Evolutionary conservation across 2,329 filamentous ascomycete species (phyloP).

Genomic region (Stagonosporopsis cucurbitacearum): DNA sequence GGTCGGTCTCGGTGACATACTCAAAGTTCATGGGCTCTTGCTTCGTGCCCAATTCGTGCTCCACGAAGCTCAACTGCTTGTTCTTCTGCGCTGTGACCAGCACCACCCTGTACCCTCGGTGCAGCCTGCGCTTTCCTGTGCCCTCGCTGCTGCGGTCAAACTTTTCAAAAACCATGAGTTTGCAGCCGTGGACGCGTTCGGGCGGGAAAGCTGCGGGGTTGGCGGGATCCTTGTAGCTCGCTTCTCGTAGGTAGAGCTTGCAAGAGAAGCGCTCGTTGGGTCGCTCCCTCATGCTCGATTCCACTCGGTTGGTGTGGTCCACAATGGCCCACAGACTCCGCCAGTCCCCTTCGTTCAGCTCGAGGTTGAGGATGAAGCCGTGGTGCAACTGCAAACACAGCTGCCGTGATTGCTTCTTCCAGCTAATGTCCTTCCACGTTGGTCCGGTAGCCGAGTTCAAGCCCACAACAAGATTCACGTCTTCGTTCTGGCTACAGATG

Average conservation of each 20-base stretch:
- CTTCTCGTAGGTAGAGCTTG: conserved; percentile 71
- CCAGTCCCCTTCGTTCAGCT: conserved; percentile 79
- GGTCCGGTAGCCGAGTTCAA: conserved; percentile 70
- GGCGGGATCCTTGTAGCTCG: conserved; percentile 82
- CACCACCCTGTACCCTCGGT: conserved; percentile 79
- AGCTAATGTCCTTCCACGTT: conserved; percentile 82
- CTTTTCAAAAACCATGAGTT: conserved; percentile 77
- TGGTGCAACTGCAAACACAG: conserved; percentile 75
- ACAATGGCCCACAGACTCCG: conserved; percentile 81
- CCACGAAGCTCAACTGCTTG: conserved; percentile 78
- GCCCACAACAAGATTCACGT: conserved; percentile 77
- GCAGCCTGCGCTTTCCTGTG: conserved; percentile 72
- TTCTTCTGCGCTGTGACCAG: conserved; percentile 78
- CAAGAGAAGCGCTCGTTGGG: conserved; percentile 74
- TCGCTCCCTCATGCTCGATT: conserved; percentile 71
- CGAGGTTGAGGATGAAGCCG: conserved; percentile 74
- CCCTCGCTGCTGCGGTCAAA: conserved; percentile 72
- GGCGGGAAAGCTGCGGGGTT: conserved; percentile 75
- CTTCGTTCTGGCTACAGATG: conserved; percentile 79
- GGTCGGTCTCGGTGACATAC: conserved; percentile 64
- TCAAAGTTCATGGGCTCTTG: conserved; percentile 77
- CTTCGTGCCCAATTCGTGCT: conserved; percentile 68
- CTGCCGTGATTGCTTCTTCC: conserved; percentile 71
- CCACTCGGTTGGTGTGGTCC: conserved; percentile 80
- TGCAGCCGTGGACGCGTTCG: conserved; percentile 74